phyloP scores from a whole-genome alignment of 2,329 filamentous ascomycete species.

The Camillea tinctor region DNA sequence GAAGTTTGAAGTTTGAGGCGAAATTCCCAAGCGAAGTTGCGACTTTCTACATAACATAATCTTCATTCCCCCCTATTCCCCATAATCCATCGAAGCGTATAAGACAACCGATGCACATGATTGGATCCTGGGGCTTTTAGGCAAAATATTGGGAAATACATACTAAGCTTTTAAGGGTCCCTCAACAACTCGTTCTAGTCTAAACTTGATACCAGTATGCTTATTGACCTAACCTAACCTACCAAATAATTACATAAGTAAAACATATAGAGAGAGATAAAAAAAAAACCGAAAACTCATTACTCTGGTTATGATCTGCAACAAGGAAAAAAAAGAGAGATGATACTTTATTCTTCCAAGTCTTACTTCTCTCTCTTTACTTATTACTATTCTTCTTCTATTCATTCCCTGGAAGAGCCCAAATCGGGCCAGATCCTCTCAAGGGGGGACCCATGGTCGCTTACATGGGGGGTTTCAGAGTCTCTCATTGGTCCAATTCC shows the following conservation, averaged over 20 bases:
- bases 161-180: background rate
- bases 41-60: too few species aligned
- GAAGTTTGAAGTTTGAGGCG: too few species aligned
- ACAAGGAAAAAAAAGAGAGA: background rate
- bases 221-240: too few species aligned
- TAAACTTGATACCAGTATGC: too few species aligned
- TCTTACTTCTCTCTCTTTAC: background rate
- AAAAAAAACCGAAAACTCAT: background rate
- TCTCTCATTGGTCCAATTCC: background rate
- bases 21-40: too few species aligned
- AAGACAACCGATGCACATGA: background rate
- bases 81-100: background rate
- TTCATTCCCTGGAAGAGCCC: background rate
- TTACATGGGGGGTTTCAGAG: background rate
- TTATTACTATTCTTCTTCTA: background rate
- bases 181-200: too few species aligned
- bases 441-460: background rate
- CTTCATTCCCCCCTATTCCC: background rate
- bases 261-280: background rate
- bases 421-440: background rate
- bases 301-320: background rate
- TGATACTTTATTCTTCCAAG: background rate
- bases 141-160: background rate
- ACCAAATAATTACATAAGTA: too few species aligned
- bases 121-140: background rate